Conservation (phyloP, 805 yeast species). For the Metschnikowia bowlesiae region DNA sequence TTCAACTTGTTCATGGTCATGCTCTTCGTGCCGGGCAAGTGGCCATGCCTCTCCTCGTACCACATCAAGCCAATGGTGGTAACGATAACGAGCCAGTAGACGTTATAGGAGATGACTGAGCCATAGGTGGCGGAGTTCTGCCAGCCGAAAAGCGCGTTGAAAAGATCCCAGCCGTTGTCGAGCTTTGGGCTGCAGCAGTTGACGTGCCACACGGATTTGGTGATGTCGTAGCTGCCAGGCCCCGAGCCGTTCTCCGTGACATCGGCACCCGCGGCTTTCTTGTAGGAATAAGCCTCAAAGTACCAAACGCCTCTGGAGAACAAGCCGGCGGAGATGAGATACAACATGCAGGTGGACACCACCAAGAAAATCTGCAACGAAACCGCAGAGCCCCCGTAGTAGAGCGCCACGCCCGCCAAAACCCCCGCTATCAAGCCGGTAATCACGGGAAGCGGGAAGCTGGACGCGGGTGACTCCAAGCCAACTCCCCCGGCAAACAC, state of each 20-base stretch:
- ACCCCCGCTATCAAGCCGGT: constrained; percentile 54
- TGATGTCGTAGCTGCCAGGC: constrained; percentile 86
- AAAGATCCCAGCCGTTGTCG: constrained; percentile 95
- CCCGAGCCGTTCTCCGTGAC: constrained; percentile 90
- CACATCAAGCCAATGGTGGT: constrained; percentile 54
- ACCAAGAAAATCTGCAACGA: constrained; percentile 87
- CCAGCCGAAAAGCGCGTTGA: constrained; percentile 94
- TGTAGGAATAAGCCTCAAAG: constrained; percentile 67
- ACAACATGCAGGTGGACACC: constrained; percentile 80
- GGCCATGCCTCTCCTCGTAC: constrained; percentile 79
- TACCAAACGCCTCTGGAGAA: constrained; percentile 92
- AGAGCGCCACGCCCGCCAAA: constrained; percentile 62
- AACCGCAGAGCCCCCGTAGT: constrained; percentile 74
- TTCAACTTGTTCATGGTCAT: constrained; percentile 48
- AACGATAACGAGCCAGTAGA: constrained; percentile 77
- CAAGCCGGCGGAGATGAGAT: constrained; percentile 86
- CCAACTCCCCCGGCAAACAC: constrained; percentile 29
- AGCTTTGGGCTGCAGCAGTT: constrained; percentile 94
- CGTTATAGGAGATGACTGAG: constrained; percentile 79
- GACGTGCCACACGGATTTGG: constrained; percentile 85
- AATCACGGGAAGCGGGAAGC: neutral
- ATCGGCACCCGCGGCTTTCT: constrained; percentile 79
- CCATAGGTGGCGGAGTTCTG: constrained; percentile 94
- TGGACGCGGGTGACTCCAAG: constrained; percentile 22
- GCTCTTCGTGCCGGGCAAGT: constrained; percentile 61